Evolutionary conservation across 2,329 filamentous ascomycete genomes (phyloP).

Genomic region (Drechmeria coniospora): DNA sequence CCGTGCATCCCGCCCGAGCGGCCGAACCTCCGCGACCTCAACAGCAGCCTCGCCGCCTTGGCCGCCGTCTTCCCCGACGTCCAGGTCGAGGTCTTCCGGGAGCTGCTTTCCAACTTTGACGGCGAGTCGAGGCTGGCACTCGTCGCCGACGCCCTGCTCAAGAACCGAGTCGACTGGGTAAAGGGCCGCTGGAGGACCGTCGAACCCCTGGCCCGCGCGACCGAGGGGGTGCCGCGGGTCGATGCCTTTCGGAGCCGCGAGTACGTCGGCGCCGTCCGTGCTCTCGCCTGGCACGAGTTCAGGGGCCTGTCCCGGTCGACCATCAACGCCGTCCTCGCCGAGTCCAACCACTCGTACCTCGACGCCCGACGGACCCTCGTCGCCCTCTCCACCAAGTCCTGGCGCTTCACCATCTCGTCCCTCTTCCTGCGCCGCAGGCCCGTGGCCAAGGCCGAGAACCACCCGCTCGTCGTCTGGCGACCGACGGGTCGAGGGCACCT

Average conservation of each 20-base stretch:
- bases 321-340: conserved; percentile 64
- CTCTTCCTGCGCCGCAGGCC: conserved; percentile 53
- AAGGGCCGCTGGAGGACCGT: conserved; percentile 47
- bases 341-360: conserved; percentile 67
- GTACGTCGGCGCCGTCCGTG: conserved; percentile 55
- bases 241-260: conserved; percentile 52
- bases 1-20: conserved; percentile 31
- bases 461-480: conserved; percentile 49
- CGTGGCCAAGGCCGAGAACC: conserved; percentile 32
- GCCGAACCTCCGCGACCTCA: conserved; percentile 52
- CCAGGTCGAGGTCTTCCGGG: conserved; percentile 68
- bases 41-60: conserved; percentile 51
- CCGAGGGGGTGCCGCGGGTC: conserved; percentile 31
- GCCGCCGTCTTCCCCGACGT: conserved; percentile 63
- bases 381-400: conserved; percentile 55
- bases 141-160: conserved; percentile 62
- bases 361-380: conserved; percentile 55
- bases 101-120: conserved; percentile 62
- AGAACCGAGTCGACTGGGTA: conserved; percentile 54
- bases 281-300: conserved; percentile 60
- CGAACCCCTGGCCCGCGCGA: conserved; percentile 17
- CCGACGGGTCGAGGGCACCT: conserved; percentile 38
- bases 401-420: conserved; percentile 58
- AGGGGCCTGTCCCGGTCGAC: conserved; percentile 57
- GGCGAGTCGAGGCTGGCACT: conserved; percentile 63